A percentile compares a stretch with the other conserved stretches of the same genome.
Conservation (phyloP, 768 basidiomycete genomes). For the Solioccasus polychromus region DNA sequence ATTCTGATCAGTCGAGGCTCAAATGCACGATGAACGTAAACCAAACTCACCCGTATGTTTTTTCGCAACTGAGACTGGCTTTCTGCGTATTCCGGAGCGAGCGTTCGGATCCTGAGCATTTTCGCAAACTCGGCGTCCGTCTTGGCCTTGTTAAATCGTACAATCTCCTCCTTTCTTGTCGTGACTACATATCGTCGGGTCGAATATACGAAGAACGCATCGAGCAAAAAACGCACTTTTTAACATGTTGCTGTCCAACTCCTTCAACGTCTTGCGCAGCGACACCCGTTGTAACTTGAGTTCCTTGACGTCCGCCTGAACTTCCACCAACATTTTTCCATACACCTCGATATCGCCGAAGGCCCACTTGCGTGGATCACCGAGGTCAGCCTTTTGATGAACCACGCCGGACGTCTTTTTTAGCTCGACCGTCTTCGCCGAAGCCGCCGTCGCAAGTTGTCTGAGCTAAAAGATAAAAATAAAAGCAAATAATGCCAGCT, state of each 20-base stretch:
- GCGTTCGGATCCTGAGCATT: constrained; percentile 66
- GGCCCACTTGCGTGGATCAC: constrained; percentile 49
- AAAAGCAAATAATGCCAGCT: background rate
- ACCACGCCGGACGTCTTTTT: constrained; percentile 37
- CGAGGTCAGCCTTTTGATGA: constrained; percentile 45
- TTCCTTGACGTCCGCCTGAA: constrained; percentile 51
- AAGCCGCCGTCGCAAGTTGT: constrained; percentile 37
- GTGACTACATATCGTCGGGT: constrained; percentile 47
- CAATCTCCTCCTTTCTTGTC: constrained; percentile 80
- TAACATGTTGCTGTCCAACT: constrained; percentile 63
- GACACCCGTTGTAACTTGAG: constrained; percentile 43
- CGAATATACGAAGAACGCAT: background rate
- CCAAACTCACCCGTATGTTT: constrained; percentile 57
- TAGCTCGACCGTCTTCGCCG: constrained; percentile 34
- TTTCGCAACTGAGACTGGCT: constrained; percentile 75
- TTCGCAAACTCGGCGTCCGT: constrained; percentile 77
- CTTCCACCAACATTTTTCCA: constrained; percentile 32
- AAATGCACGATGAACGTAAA: background rate
- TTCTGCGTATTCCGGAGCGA: constrained; percentile 88
- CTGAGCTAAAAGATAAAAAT: constrained; percentile 38
- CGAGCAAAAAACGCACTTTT: constrained; percentile 50
- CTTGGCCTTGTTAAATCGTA: constrained; percentile 73
- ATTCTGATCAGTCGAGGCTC: constrained; percentile 5
- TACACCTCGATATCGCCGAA: constrained; percentile 53
- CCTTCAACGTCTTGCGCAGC: constrained; percentile 44